Percentiles rank a stretch among this genome's conserved stretches.
phyloP scores from a whole-genome alignment of 2,329 filamentous ascomycete species.

The Lasiodiplodia theobromae region DNA sequence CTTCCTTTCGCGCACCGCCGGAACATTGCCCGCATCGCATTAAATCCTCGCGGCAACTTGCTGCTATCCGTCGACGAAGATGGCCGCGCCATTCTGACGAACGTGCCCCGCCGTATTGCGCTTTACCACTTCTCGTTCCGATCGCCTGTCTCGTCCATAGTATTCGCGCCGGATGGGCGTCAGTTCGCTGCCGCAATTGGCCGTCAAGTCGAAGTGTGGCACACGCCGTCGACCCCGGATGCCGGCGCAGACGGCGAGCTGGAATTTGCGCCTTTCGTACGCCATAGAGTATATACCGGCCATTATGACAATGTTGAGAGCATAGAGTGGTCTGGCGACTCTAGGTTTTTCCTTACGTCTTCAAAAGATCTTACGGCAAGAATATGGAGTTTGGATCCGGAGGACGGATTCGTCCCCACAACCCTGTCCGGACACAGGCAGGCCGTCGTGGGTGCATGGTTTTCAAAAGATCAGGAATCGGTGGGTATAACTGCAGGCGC shows the following conservation, averaged over 20 bases:
- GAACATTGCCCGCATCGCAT: slow-evolving; percentile 87
- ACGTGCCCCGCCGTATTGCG: slow-evolving; percentile 82
- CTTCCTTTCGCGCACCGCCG: slow-evolving; percentile 91
- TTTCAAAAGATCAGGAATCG: slow-evolving; percentile 90
- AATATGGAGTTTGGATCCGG: slow-evolving; percentile 91
- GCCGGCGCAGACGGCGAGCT: slow-evolving; percentile 79
- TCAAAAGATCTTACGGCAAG: slow-evolving; percentile 91
- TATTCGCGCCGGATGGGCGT: slow-evolving; percentile 88
- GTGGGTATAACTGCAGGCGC: slow-evolving; percentile 43
- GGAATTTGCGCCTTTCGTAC: slow-evolving; percentile 93
- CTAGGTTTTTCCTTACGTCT: slow-evolving; percentile 89
- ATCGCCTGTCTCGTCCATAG: slow-evolving; percentile 78
- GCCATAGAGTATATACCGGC: slow-evolving; percentile 82
- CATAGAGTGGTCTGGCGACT: slow-evolving; percentile 96
- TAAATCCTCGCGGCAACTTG: slow-evolving; percentile 89
- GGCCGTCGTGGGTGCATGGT: slow-evolving; percentile 92
- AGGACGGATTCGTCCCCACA: slow-evolving; percentile 88
- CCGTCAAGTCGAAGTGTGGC: slow-evolving; percentile 91
- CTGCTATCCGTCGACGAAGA: slow-evolving; percentile 93
- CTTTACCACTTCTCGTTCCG: slow-evolving; percentile 98
- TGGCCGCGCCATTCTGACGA: slow-evolving; percentile 91
- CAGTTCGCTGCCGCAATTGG: slow-evolving; percentile 91
- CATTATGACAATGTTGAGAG: slow-evolving; percentile 88
- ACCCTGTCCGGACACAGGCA: slow-evolving; percentile 91
- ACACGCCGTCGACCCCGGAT: slow-evolving; percentile 89